Conservation (phyloP, 495 filamentous ascomycete species). For the Tuber magnatum region DNA sequence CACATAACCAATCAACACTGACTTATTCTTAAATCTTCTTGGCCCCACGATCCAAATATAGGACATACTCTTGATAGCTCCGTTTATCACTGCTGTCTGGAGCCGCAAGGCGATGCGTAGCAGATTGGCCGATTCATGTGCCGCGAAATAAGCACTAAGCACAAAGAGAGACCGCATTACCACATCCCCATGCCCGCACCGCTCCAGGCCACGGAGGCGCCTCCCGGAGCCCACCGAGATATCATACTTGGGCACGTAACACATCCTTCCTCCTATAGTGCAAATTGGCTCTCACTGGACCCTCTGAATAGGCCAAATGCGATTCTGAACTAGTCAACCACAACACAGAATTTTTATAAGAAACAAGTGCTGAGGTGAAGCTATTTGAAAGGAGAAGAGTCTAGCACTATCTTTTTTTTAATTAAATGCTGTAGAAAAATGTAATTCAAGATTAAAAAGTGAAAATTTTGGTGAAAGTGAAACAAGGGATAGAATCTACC, state of each 20-base stretch:
- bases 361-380: too few species aligned
- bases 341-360: too few species aligned
- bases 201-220: neutral
- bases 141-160: neutral
- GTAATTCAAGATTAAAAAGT: too few species aligned
- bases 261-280: neutral
- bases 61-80: neutral
- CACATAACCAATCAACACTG: neutral
- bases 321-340: too few species aligned
- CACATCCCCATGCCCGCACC: neutral
- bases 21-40: neutral
- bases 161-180: neutral
- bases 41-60: neutral
- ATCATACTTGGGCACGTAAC: neutral
- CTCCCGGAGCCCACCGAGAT: neutral
- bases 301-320: too few species aligned
- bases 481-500: too few species aligned
- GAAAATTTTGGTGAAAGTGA: too few species aligned
- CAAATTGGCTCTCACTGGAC: too few species aligned
- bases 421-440: too few species aligned
- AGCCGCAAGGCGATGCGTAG: neutral
- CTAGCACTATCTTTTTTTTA: too few species aligned
- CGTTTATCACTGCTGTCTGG: neutral
- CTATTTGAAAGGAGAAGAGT: too few species aligned
- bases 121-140: neutral